Base-by-base conservation (phyloP, 768 basidiomycete genomes). In the Suillus paluster region DNA sequence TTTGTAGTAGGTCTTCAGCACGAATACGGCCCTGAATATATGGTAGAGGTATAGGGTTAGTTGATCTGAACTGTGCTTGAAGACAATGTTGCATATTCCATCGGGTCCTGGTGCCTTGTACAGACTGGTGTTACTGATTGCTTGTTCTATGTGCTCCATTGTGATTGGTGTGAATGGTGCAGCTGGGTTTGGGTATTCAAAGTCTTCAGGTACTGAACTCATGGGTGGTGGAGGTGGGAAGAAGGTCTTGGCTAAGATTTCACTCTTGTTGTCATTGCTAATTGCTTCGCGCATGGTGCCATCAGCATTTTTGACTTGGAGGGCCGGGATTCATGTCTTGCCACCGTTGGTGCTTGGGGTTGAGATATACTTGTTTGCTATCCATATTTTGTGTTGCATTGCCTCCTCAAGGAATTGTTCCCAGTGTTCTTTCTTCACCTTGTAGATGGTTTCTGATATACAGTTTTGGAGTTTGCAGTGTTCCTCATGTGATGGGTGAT, bases 341-440 rank as follows among this genome's bases (percentile, higher is more conserved):
- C 58, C 38, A 14, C 57, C 42, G 42, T 63, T 59, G 1, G 27
- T 48, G 12, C 57, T 36, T 1, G 64, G 50, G 39, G 34, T n/a
- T 39, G 41, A 44, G 15, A 57, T 39, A 53, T 61, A 68, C 9
- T 59, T 59, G 17, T 61, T 56, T 4, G 65, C 66, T 3, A 58
- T 66, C 72, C 70, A 73, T 9, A 74, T 57, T 21, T 63, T 59
- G 4, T 2, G 17, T 57, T 27, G 56, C n/a, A 30, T 3, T 30
- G 30, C 30, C 1, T 71, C 61, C 12, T 74, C 70, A 1, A 78
- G 68, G 62, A 68, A 80, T 9, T 71, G 58, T 44, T 62, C 23
- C 59, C 63, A 64, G 15, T 71, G 67, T 25, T 64, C 57, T 0
- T 54, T 58, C 57, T 77, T 78, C 0, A 72, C 50, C 15, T 21